phyloP scores from a whole-genome alignment of 2,329 filamentous ascomycete species.

The Aureobasidium sp. region DNA sequence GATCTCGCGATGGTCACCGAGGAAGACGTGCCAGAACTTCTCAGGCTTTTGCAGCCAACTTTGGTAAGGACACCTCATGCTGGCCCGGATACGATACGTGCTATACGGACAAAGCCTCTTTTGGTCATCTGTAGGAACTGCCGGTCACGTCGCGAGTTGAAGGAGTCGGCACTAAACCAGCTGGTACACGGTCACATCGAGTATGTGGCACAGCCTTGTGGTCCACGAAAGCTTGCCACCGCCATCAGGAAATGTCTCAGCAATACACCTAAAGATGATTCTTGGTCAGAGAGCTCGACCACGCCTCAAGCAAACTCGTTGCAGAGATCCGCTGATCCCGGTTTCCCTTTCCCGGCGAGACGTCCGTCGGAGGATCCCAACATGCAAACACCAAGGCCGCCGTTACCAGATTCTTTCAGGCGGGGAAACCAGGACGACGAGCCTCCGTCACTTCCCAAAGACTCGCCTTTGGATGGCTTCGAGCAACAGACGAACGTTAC shows the following conservation, averaged over 20 bases:
- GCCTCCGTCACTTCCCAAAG: neutral
- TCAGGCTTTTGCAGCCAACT: neutral
- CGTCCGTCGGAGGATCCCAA: neutral
- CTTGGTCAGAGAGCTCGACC: neutral
- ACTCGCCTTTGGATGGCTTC: neutral
- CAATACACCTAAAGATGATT: neutral
- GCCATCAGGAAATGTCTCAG: conserved; percentile 7
- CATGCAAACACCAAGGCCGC: conserved; percentile 3
- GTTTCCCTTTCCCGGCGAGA: neutral
- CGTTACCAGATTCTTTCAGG: neutral
- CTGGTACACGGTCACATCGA: conserved; percentile 4
- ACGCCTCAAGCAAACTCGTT: neutral
- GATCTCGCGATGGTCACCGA: neutral
- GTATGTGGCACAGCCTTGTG: conserved; percentile 13
- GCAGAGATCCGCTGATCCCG: neutral
- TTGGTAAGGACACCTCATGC: neutral
- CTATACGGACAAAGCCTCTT: conserved; percentile 3
- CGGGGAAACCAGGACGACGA: neutral
- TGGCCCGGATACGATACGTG: neutral
- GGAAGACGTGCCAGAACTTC: neutral
- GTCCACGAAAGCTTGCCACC: conserved; percentile 6
- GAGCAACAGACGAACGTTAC: neutral
- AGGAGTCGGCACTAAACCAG: neutral
- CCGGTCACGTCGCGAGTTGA: neutral
- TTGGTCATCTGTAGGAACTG: conserved; percentile 12